A percentile compares a stretch with the other conserved stretches of the same genome.
Evolutionary conservation across 2,329 filamentous ascomycete species (phyloP).

Genomic region (Zalaria sp.): DNA sequence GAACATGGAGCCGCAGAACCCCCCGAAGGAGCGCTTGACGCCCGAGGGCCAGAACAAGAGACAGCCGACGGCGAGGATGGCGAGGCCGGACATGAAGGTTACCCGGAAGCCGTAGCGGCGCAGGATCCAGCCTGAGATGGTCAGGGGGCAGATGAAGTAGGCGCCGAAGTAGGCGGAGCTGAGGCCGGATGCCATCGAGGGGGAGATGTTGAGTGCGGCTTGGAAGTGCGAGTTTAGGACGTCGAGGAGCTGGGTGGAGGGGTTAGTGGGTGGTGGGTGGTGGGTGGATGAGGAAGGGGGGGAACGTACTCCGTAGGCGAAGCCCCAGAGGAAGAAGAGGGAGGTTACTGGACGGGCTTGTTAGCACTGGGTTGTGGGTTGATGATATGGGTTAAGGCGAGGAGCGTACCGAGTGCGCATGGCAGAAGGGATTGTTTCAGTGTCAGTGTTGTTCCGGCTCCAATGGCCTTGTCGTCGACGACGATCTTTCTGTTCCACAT

Average conservation of each 20-base stretch:
- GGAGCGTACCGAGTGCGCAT: too few species aligned
- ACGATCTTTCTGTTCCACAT: too few species aligned
- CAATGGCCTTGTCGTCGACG: too few species aligned
- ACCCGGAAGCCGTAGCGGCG: conserved; percentile 48
- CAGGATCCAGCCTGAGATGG: conserved; percentile 47
- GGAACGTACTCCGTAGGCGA: conserved; percentile 53
- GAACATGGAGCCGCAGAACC: conserved; percentile 48
- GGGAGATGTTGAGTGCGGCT: conserved; percentile 44
- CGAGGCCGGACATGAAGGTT: conserved; percentile 45
- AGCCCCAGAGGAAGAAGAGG: conserved; percentile 79
- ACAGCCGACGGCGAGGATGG: conserved; percentile 47
- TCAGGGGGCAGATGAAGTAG: conserved; percentile 55
- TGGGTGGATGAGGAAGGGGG: too few species aligned
- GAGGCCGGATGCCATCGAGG: conserved; percentile 50
- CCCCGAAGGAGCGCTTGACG: conserved; percentile 44
- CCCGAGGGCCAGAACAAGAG: conserved; percentile 52
- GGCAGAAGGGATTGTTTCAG: too few species aligned
- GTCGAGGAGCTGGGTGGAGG: conserved; percentile 44
- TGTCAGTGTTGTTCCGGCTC: too few species aligned
- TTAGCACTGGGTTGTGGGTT: too few species aligned
- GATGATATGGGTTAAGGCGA: too few species aligned
- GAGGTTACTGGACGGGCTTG: conserved; percentile 43
- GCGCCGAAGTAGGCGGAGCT: conserved; percentile 58
- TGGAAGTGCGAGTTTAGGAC: conserved; percentile 63
- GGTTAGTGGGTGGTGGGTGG: too few species aligned